A percentile compares a stretch with the other conserved stretches of the same genome.
Evolutionary conservation across 305 asterid genomes (phyloP).

Genomic region (Plantago coronopus): DNA sequence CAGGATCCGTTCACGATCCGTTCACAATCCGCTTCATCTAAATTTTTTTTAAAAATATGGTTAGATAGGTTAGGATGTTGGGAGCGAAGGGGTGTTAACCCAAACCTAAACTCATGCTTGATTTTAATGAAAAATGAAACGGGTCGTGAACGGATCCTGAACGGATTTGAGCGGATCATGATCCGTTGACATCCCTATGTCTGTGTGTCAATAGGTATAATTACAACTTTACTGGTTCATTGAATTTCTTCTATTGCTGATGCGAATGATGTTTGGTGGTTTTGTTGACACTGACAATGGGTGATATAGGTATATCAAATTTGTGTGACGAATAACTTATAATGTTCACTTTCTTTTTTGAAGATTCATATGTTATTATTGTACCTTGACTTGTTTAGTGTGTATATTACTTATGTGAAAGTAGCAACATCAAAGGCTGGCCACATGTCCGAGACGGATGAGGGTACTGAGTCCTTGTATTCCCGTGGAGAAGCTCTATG

Average conservation of each 20-base stretch:
- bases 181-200: too few relatives aligned
- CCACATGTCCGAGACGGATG: slow-evolving; percentile 35
- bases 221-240: background rate
- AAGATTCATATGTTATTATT: background rate
- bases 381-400: background rate
- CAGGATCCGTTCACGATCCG: too few relatives aligned
- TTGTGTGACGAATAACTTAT: too few relatives aligned
- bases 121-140: too few relatives aligned
- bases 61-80: too few relatives aligned
- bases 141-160: too few relatives aligned
- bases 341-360: background rate
- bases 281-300: slow-evolving; percentile 17
- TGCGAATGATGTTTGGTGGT: slow-evolving; percentile 17
- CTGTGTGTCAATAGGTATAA: too few relatives aligned
- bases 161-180: too few relatives aligned
- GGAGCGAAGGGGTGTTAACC: too few relatives aligned
- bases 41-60: too few relatives aligned
- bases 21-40: too few relatives aligned
- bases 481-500: slow-evolving; percentile 82
- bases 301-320: background rate
- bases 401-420: slow-evolving; percentile 26
- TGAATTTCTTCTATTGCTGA: slow-evolving; percentile 8
- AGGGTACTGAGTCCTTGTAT: slow-evolving; percentile 44
- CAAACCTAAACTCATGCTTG: too few relatives aligned
- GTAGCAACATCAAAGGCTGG: slow-evolving; percentile 76